Base-by-base conservation (phyloP, 305 asterid species). In the Andrographis paniculata region DNA sequence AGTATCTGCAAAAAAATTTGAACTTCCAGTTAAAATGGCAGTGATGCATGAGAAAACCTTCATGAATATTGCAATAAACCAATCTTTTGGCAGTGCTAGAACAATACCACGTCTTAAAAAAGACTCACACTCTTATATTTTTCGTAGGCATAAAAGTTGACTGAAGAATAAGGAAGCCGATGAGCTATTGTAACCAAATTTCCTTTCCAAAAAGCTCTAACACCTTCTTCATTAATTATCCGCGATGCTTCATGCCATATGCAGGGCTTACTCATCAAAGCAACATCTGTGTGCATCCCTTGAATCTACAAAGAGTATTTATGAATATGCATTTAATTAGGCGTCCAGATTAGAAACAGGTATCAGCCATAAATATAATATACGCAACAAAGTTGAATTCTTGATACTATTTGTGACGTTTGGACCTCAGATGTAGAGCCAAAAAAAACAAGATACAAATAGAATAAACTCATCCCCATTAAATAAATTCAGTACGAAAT, bases 131-230 rank as follows among this genome's bases (percentile, higher is more conserved):
- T 67, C 66, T 80, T 84, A 59, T 84, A 84, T 11, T 49, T 72
- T 62, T 80, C 94, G 45, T 80, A 84, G 5, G 88, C 75, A 53
- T 80, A 80, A 63, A 84, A 84, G 45, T 64, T 84, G 59, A 78
- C 78, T 0, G 94, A 62, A 22, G 92, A 72, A 62, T 80, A 84
- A 0, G 94, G 94, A 37, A 84, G 76, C n/a, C 94, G 75, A 56
- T 84, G 94, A 28, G 71, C 88, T 56, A 80, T 72, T 1, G 94
- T 84, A 65, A 84, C 92, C 60, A 84, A 60, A 56, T 84, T 84
- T 56, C 94, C 94, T 66, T 71, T 84, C 94, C 94, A 84, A 45
- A 84, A 80, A 12, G 94, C 94, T 54, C 83, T 66, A 50, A 80
- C 73, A 30, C 94, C 94, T 67, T 84, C 94, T 74, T 84, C 94